Base-by-base conservation (phyloP, 306 rosid genomes). In the Crotalaria pallida region DNA sequence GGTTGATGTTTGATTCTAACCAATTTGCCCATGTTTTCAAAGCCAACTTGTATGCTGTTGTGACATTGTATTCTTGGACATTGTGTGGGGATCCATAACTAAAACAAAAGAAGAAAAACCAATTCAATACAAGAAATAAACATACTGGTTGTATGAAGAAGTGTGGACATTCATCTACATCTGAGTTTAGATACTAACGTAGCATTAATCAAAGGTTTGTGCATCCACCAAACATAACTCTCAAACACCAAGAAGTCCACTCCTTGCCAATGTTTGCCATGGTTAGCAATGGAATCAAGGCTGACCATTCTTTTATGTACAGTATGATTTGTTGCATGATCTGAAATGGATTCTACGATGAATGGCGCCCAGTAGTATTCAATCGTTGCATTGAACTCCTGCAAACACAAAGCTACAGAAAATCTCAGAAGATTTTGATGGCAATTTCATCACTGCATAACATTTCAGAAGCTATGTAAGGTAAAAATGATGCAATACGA, bases 321-420 rank as follows among this genome's bases (percentile, higher is more conserved):
- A 0, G 96, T 94, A 16, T 87, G 97, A 40, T 94, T 90, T 58
- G 96, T 94, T 53, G 92, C 95, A 66, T 90, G 97, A 74, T 94
- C 95, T 31, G 97, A 94, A 56, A 88, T 90, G 0, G 97, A 94
- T 83, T 94, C 95, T 43, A 94, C 95, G 0, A 90, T 80, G 79
- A 94, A 90, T 6, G 96, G 97, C 21, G 97, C 92, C 97, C 98
- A 90, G 55, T 94, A 90, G 74, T 94, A 93, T 53, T 94, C 97
- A 3, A 90, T 93, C 0, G 96, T 75, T 51, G 77, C 94, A 84
- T 93, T 86, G 64, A 67, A 93, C 41, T 93, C 98, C 97, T 93
- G 66, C 0, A 23, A 61, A 18, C 2, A 6, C 3, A 40, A 56
- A 56, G 62, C 73, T 56, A 71, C 51, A 48, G 9, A 49, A 64